Evolutionary conservation across 305 asterid species (phyloP), one percentile per base, ranked within the genome.

Genomic region (Fraxinus baroniana): DNA sequence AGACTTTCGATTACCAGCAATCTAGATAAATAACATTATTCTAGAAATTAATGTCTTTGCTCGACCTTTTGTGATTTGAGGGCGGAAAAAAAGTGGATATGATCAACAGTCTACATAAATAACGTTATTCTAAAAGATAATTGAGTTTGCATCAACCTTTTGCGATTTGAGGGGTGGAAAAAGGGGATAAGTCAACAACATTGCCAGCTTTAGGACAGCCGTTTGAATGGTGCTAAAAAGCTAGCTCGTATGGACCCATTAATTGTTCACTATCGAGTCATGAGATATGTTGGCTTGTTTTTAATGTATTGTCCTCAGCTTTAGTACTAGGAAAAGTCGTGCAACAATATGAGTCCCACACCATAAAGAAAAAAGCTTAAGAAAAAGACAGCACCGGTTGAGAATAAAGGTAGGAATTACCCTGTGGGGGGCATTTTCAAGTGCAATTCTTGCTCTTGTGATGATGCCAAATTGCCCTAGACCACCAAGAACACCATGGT

Each of bases 381-480:
- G 82, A 78, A 49, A 76, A 66, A 55, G 85, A 82, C 81, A 77
- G 60, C 77, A 3, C 13, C 41, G 41, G 46, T 52, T 24, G 17
- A 6, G 28, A 2, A 24, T 0, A 36, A 73, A 37, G 4, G 15
- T 7, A 12, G 24, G 28, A 26, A 76, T 76, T 89, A 94, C 98
- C 93, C 86, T 91, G 44, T 87, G 90, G 18, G 98, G 98, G 41
- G 98, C 90, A 79, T 78, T 89, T 88, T 94, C 95, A 52, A 94
- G 94, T 49, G 94, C 95, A 77, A 94, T 90, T 87, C 97, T 90
- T 1, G 97, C 98, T 78, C 94, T 88, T 0, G 97, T 94, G 77
- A 94, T 94, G 78, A 94, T 91, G 68, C 98, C 98, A 74, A 94
- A 94, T 80, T 94, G 98, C 36, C 98, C 98, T 57, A 92, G 79